These are phyloP conservation scores for Rhododendron vialii DNA, from an alignment of 148 eudicot species.

Conservation along the genomic window DNA sequence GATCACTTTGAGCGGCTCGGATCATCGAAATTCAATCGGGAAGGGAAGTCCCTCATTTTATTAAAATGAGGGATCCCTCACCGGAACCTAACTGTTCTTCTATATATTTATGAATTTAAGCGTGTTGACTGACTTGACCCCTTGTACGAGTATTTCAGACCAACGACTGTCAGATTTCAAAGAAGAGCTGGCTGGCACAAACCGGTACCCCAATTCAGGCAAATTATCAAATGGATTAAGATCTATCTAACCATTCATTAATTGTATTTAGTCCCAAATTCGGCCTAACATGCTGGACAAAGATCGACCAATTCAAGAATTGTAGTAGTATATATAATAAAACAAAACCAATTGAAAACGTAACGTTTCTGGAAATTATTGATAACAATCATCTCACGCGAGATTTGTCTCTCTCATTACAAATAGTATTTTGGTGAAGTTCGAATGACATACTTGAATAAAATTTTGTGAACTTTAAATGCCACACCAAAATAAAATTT, in stretches of 20 bases:
- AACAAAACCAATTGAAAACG: no score
- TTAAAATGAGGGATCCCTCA: no score
- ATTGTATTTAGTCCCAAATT: background rate
- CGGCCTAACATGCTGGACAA: background rate
- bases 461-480: no score
- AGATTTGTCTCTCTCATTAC: background rate
- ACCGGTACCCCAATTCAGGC: background rate
- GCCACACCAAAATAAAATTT: no score
- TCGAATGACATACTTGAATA: no score
- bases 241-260: background rate
- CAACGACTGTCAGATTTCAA: background rate
- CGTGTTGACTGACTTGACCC: conserved; percentile 1
- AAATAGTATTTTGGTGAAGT: background rate
- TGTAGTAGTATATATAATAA: background rate
- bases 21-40: no score
- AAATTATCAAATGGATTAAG: background rate
- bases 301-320: background rate
- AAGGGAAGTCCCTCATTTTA: no score
- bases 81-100: no score
- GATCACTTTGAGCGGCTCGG: no score
- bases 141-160: background rate
- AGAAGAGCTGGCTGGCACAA: background rate
- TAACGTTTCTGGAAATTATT: no score
- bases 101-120: background rate
- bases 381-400: background rate